Conservation (phyloP, 495 filamentous ascomycete genomes). For the Lepidopterella palustris region DNA sequence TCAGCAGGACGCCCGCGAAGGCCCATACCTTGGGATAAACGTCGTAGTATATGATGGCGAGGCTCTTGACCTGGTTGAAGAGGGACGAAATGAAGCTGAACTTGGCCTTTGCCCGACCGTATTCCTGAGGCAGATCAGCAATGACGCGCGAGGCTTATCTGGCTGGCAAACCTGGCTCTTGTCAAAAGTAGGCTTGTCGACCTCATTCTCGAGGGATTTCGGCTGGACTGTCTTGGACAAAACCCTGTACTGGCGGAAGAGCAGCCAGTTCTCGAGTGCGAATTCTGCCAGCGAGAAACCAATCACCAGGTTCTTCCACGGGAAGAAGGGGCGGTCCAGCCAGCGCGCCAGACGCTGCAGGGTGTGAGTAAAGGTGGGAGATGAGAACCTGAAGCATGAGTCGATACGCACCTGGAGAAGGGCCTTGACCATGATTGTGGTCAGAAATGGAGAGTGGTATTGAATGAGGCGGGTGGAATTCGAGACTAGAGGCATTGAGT, state of each 20-base stretch:
- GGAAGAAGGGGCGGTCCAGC: slow-evolving; percentile 86
- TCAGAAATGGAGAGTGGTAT: too few species aligned
- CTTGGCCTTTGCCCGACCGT: slow-evolving; percentile 90
- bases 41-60: slow-evolving; percentile 83
- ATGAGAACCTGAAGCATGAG: too few species aligned
- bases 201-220: slow-evolving; percentile 75
- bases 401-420: slow-evolving; percentile 29
- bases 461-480: too few species aligned
- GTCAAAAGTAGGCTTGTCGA: slow-evolving; percentile 85
- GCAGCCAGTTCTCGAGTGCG: slow-evolving; percentile 76
- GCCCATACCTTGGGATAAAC: slow-evolving; percentile 85
- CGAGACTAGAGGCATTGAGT: too few species aligned
- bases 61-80: slow-evolving; percentile 78
- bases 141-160: background rate
- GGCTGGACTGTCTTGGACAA: slow-evolving; percentile 72
- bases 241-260: slow-evolving; percentile 78
- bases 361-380: background rate
- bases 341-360: slow-evolving; percentile 72
- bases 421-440: slow-evolving; percentile 28
- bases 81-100: slow-evolving; percentile 72
- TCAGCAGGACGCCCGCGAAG: slow-evolving; percentile 65
- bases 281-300: slow-evolving; percentile 88
- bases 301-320: slow-evolving; percentile 94
- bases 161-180: slow-evolving; percentile 69
- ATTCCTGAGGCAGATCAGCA: slow-evolving; percentile 50